Evolutionary conservation across 140 eudicot genomes (phyloP).

Genomic region (Oenanthe javanica): DNA sequence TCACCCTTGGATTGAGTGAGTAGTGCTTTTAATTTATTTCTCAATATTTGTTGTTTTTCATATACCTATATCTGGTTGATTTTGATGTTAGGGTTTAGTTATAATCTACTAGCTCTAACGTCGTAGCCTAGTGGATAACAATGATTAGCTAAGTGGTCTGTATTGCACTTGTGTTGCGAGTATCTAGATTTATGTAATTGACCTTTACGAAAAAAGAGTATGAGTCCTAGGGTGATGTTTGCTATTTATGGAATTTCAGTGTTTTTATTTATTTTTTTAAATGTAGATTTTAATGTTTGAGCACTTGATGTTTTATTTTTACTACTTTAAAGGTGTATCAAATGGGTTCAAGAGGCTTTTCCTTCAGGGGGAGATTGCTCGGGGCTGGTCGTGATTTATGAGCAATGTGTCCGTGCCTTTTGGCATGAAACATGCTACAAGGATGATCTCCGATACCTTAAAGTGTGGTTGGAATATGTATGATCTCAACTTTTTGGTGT

Average conservation of each 20-base stretch:
- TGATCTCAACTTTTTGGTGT: constrained; percentile 18
- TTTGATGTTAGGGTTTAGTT: background rate
- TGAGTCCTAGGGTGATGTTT: background rate
- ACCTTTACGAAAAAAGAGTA: too few relatives aligned
- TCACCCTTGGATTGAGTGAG: constrained; percentile 84
- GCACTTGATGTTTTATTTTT: background rate
- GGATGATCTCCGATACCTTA: constrained; percentile 81
- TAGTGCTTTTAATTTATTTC: background rate
- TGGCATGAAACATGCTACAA: constrained; percentile 78
- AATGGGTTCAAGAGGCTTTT: constrained; percentile 95
- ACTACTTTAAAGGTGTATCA: constrained; percentile 56
- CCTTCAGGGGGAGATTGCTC: constrained; percentile 93
- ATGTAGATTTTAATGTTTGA: background rate
- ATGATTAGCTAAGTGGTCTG: background rate
- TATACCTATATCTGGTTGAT: background rate
- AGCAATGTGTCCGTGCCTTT: constrained; percentile 87
- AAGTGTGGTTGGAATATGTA: constrained; percentile 96
- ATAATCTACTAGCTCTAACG: background rate
- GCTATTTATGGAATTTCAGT: background rate
- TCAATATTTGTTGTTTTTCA: background rate
- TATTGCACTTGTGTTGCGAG: background rate
- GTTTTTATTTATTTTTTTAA: background rate
- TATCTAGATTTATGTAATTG: too few relatives aligned
- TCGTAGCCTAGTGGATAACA: background rate
- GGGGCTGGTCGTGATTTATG: constrained; percentile 63